phyloP scores from a whole-genome alignment of 345 rosid genomes.

The Anastatica hierochuntica region DNA sequence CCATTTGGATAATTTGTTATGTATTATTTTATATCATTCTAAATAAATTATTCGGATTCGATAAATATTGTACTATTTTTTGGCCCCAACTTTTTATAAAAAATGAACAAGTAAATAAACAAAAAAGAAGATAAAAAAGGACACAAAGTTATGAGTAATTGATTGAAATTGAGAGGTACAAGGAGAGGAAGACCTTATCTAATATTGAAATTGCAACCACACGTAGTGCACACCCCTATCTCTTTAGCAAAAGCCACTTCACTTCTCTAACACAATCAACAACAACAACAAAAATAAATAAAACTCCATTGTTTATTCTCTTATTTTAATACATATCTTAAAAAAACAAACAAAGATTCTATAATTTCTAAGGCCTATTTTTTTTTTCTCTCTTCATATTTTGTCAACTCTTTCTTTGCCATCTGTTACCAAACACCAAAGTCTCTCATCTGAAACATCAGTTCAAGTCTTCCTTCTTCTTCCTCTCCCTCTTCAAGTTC shows the following conservation, averaged over 20 bases:
- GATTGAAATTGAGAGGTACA: constrained; percentile 10
- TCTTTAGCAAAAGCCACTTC: constrained; percentile 47
- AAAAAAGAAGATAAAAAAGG: too few species aligned
- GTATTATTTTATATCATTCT: too few species aligned
- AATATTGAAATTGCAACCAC: too few species aligned
- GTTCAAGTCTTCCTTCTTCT: constrained; percentile 1
- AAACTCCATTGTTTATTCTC: neutral
- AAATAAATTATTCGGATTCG: too few species aligned
- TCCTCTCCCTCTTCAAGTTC: constrained; percentile 9
- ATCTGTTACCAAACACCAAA: constrained; percentile 8
- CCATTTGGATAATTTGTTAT: too few species aligned
- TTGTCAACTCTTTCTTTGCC: constrained; percentile 14
- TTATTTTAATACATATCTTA: neutral
- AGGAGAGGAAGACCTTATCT: constrained; percentile 5
- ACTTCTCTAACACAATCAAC: neutral
- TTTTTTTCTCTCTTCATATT: neutral
- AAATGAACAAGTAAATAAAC: too few species aligned
- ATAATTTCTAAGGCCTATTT: neutral
- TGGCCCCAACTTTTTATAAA: too few species aligned
- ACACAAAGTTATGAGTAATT: too few species aligned
- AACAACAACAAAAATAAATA: too few species aligned
- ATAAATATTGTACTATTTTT: too few species aligned
- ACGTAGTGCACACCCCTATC: constrained; percentile 75
- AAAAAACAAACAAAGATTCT: neutral
- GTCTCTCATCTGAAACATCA: neutral